A percentile compares a stretch with the other conserved stretches of the same genome.
Conservation (phyloP, 352 stramenopile genomes). For the Peronospora belbahrii region DNA sequence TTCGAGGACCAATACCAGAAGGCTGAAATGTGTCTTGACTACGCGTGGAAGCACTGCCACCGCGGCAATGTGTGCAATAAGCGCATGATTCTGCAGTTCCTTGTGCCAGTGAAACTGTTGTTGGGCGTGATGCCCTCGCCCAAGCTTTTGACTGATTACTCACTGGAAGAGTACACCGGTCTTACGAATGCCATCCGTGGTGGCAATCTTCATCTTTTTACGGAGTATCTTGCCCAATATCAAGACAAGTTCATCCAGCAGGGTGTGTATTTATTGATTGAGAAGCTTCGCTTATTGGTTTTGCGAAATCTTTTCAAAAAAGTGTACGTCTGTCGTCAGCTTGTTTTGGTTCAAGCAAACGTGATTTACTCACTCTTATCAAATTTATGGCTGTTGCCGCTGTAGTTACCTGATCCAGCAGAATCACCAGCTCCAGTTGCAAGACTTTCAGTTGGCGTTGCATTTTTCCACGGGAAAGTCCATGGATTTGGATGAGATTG, state of each 20-base stretch:
- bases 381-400: slow-evolving; percentile 1
- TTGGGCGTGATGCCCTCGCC: slow-evolving; percentile 88
- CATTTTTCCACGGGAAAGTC: slow-evolving; percentile 74
- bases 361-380: background rate
- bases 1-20: slow-evolving; percentile 96
- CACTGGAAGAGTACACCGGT: slow-evolving; percentile 77
- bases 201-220: slow-evolving; percentile 91
- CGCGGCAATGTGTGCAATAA: slow-evolving; percentile 84
- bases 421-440: slow-evolving; percentile 86
- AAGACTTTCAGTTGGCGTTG: slow-evolving; percentile 84
- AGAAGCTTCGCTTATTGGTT: slow-evolving; percentile 93
- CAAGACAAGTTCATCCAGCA: slow-evolving; percentile 86
- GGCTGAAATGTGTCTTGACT: slow-evolving; percentile 91
- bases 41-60: slow-evolving; percentile 91
- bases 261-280: slow-evolving; percentile 94
- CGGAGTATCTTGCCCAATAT: slow-evolving; percentile 87
- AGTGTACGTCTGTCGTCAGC: slow-evolving; percentile 58
- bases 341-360: background rate
- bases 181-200: slow-evolving; percentile 87
- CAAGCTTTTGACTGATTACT: slow-evolving; percentile 87
- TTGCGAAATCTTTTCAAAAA: slow-evolving; percentile 95
- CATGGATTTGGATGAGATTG: slow-evolving; percentile 93
- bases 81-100: slow-evolving; percentile 91
- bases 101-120: slow-evolving; percentile 92
- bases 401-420: slow-evolving; percentile 74